These are phyloP conservation scores for Castanea sativa DNA, from an alignment of 306 rosid species.

Conservation along the genomic window DNA sequence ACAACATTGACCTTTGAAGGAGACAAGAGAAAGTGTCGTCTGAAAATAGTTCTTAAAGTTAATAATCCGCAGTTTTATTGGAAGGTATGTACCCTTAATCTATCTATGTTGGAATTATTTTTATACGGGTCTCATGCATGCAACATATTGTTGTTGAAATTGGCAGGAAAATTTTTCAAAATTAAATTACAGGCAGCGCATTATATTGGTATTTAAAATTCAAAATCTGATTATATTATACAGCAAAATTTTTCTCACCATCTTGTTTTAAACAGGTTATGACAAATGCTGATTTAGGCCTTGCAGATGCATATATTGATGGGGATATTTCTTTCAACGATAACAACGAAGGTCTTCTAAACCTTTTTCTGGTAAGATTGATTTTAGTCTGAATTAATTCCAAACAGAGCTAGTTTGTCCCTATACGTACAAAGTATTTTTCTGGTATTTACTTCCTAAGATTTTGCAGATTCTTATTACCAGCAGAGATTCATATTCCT, in stretches of 20 bases:
- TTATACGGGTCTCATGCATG: no score
- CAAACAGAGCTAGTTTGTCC: no score
- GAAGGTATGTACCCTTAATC: slow-evolving; percentile 49
- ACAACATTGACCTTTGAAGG: slow-evolving; percentile 75
- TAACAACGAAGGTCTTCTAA: slow-evolving; percentile 69
- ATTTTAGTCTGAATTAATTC: background rate
- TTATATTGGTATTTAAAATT: no score
- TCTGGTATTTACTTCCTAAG: background rate
- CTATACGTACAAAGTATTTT: background rate
- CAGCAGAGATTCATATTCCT: slow-evolving; percentile 60
- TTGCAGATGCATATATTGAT: slow-evolving; percentile 81
- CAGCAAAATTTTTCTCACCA: no score
- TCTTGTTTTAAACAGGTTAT: slow-evolving; percentile 48
- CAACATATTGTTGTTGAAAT: background rate
- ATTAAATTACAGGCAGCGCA: no score
- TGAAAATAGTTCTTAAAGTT: slow-evolving; percentile 50
- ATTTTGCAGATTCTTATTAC: slow-evolving; percentile 69
- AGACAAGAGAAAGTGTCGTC: slow-evolving; percentile 35
- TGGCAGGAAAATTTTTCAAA: no score
- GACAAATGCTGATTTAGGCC: slow-evolving; percentile 91
- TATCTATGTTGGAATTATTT: no score
- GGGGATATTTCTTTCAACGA: slow-evolving; percentile 76
- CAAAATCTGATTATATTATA: no score
- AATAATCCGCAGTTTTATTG: slow-evolving; percentile 81
- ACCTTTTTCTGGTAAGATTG: slow-evolving; percentile 51